Percentiles rank a stretch among this genome's conserved stretches.
Conservation (phyloP, 257 asterid species). For the Cruciata laevipes region DNA sequence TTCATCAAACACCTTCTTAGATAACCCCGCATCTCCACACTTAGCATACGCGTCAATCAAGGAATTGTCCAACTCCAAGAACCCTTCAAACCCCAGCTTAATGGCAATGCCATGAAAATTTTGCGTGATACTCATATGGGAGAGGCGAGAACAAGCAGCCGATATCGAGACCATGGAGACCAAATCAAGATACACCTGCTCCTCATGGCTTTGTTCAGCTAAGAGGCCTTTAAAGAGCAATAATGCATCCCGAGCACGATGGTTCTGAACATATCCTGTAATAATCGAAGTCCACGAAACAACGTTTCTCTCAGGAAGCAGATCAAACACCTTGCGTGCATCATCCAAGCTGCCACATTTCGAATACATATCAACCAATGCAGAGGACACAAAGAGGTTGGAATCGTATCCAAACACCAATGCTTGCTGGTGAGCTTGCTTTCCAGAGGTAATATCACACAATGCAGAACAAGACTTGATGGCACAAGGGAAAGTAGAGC, state of each 20-base stretch:
- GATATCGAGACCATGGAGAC: slow-evolving; percentile 66
- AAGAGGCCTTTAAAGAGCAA: slow-evolving; percentile 59
- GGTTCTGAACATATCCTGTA: slow-evolving; percentile 64
- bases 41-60: slow-evolving; percentile 83
- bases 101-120: slow-evolving; percentile 67
- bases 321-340: slow-evolving; percentile 67
- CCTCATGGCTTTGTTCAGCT: slow-evolving; percentile 30
- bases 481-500: slow-evolving; percentile 78
- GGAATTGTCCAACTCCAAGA: slow-evolving; percentile 56
- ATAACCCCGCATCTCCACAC: slow-evolving; percentile 63
- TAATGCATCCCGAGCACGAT: slow-evolving; percentile 49
- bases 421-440: slow-evolving; percentile 85
- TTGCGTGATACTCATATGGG: slow-evolving; percentile 44
- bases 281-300: slow-evolving; percentile 98
- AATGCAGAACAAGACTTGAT: slow-evolving; percentile 82
- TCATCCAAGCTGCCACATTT: slow-evolving; percentile 58
- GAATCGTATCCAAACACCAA: slow-evolving; percentile 54
- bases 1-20: slow-evolving; percentile 59
- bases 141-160: slow-evolving; percentile 71
- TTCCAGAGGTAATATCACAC: slow-evolving; percentile 63
- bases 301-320: slow-evolving; percentile 62
- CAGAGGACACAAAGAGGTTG: slow-evolving; percentile 69
- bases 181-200: slow-evolving; percentile 51
- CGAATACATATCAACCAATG: slow-evolving; percentile 77
- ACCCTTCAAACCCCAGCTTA: slow-evolving; percentile 55